Base-by-base conservation (phyloP, 2,329 filamentous ascomycete genomes). In the Ambrosiella beaveri region DNA sequence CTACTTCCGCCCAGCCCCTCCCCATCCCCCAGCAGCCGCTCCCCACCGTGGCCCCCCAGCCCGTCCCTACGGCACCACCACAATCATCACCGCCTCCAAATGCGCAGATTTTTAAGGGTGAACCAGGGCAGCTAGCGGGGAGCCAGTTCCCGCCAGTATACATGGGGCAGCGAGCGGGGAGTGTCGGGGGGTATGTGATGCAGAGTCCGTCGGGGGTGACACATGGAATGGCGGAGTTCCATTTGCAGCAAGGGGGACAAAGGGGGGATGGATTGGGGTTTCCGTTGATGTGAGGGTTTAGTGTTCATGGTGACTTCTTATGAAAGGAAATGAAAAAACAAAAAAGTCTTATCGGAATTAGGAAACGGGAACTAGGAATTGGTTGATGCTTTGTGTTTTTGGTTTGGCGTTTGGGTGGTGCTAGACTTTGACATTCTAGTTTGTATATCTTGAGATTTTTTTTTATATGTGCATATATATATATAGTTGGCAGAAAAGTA, bases 181-280 rank as follows among this genome's bases (percentile, higher is more conserved):
- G 50, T 9, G 19, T 39, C 35, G 17, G 9, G 12, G 49, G 7
- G 52, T 54, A 47, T 27, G 50, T 7, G 49, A 54, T 40, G 12
- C 53, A 9, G 15, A 56, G 35, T n/a, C 52, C 57, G 17, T 51
- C 57, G 7, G 13, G 41, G 36, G 44, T 56, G 19, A 44, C 45
- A 27, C 53, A 59, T 36, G 49, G n/a, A 27, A 59, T 57, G n/a
- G 37, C 47, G 27, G 49, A 57, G 35, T 59, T 57, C 38, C 45
- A 53, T 37, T 40, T 56, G 40, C 53, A 51, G 1, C 52, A 59
- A 13, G 9, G 50, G 36, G 58, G 41, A 11, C 40, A 52, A 12
- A 15, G 51, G 38, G 39, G 47, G 47, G 44, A 53, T 12, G 36
- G 38, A 7, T 53, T 60, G 35, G 40, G 44, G 40, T 60, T 60